Evolutionary conservation across 108 stramenopile species (phyloP), one percentile per base, ranked within the genome.

Genomic region (Skeletonema costatum): DNA sequence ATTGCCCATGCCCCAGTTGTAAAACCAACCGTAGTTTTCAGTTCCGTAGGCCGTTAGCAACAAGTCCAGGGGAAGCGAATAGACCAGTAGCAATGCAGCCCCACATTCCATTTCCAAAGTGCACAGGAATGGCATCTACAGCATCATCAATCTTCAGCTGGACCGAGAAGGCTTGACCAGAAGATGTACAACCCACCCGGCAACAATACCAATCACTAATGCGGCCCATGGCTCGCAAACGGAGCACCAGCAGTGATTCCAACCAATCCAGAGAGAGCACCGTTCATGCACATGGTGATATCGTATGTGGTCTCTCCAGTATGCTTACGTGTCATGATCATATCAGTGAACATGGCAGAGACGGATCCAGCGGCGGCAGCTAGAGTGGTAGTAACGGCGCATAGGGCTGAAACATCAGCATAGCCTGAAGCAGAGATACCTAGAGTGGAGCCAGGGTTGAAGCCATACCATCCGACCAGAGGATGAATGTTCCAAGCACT

Each of bases 41-140:
- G 46, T 60, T 46, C 85, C 87, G 80, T 87, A 97, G 31, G 94
- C 81, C 81, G 31, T 60, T 48, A 8, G 64, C 61, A 35, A 83
- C 65, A 16, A 76, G 68, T 16, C 42, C 12, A 21, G 87, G 85
- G 3, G 82, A 87, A 19, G 94, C 92, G 51, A 98, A 95, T n/a
- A 98, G 64, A 8, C 92, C 96, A 21, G 92, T 84, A 10, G 92
- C 89, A 33, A 98, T 71, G 62, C 86, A 33, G n/a, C 97, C 97
- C 96, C 96, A 97, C 6, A 89, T 75, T 0, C 96, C 98, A 68
- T 85, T 86, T 31, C 89, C 82, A 68, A 96, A 82, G 79, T 98
- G 97, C 12, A 97, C 97, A 19, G 96, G 94, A 33, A 96, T 89
- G 11, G 91, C 97, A 71, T 97, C 92, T 75, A 97, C 97, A 25